phyloP scores from a whole-genome alignment of 768 basidiomycete species.

The Xerocomellus chrysenteron region DNA sequence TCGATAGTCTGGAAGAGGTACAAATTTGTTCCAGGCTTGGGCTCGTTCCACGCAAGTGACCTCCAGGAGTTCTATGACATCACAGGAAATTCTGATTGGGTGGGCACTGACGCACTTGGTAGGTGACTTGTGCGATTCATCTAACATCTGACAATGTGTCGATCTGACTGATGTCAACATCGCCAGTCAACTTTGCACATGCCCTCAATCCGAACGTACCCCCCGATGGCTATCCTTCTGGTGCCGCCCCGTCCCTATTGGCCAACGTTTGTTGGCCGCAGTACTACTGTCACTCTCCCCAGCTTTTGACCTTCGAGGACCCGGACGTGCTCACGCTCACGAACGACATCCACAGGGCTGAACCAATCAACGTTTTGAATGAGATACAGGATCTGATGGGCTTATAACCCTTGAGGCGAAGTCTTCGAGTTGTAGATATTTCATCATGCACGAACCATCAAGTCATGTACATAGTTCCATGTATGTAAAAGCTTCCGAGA shows the following conservation, averaged over 20 bases:
- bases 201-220: slow-evolving; percentile 7
- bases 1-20: slow-evolving; percentile 17
- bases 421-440: too few relatives aligned
- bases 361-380: slow-evolving; percentile 4
- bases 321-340: slow-evolving; percentile 11
- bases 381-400: slow-evolving; percentile 10
- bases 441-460: too few relatives aligned
- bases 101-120: slow-evolving; percentile 15
- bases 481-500: too few relatives aligned
- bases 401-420: neutral
- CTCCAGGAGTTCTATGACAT: slow-evolving; percentile 15
- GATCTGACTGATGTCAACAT: neutral
- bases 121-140: neutral
- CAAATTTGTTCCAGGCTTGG: slow-evolving; percentile 11
- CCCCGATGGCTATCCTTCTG: slow-evolving; percentile 8
- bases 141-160: too few relatives aligned
- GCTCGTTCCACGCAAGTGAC: slow-evolving; percentile 21
- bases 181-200: slow-evolving; percentile 19
- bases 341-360: slow-evolving; percentile 5
- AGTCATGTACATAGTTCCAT: too few relatives aligned
- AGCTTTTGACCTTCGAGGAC: slow-evolving; percentile 9
- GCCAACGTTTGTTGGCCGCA: slow-evolving; percentile 5
- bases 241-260: slow-evolving; percentile 7
- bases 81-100: slow-evolving; percentile 7
- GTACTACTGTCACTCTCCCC: neutral